Evolutionary conservation across 352 stramenopile species (phyloP), one percentile per base, ranked within the genome.

Genomic region (Phytophthora cajani): DNA sequence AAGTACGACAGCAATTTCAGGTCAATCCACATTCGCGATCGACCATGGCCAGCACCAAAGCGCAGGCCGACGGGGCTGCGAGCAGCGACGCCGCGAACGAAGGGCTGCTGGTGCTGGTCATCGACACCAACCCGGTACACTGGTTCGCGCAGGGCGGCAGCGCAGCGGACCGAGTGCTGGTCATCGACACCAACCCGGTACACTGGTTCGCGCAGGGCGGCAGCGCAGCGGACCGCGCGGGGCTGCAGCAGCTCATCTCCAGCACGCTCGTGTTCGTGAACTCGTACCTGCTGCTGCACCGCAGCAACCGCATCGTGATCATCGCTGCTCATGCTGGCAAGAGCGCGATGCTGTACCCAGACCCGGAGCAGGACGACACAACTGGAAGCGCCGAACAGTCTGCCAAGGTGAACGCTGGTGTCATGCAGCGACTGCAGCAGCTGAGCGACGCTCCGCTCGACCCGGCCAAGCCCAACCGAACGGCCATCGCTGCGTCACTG

Each of bases 241-340:
- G 55, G 49, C 80, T 91, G 38, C 79, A 92, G 79, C 81, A 90
- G 67, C 78, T 93, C 40, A 84, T 96, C 50, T 83, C 85, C 10
- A 92, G 82, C 68, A 80, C 79, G 49, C 82, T 96, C 52, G 85
- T 96, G 74, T 96, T 93, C 59, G 87, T 94, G 64, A 96, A 94
- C 71, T 88, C 88, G 66, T 96, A 94, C 74, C 73, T 96, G 69
- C 71, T 96, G 58, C 84, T 94, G 46, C 85, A 94, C 58, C 85
- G 88, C 62, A 96, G 82, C 75, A 96, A 96, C 65, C 85, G 86
- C 47, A 91, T 96, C 63, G 84, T 94, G 57, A 84, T 96, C 56
- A 84, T 96, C 66, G 88, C 88, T 0, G 87, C 88, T 42, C 88
- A 95, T 54, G 87, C 85, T 10, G 88, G 86, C 19, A 75, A 76